A percentile compares a stretch with the other conserved stretches of the same genome.
Evolutionary conservation across 495 filamentous ascomycete species (phyloP).

Genomic region (Penicillium dipodomyicola): DNA sequence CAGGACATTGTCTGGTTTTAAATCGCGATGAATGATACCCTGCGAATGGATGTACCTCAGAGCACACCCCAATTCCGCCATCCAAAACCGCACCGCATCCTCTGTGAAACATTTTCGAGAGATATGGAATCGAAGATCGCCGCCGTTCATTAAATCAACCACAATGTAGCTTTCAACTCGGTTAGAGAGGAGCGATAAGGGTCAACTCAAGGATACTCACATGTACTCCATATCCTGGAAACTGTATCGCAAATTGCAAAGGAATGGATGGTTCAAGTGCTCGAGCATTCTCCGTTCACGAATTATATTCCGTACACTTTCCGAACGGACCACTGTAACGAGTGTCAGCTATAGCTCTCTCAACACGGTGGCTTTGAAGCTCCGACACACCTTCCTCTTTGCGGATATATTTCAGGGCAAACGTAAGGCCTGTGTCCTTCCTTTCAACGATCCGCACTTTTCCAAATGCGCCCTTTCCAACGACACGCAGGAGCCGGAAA

Average conservation of each 20-base stretch:
- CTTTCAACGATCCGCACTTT: constrained; percentile 98
- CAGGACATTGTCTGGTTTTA: constrained; percentile 96
- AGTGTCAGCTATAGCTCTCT: constrained; percentile 1
- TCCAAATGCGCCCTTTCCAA: constrained; percentile 96
- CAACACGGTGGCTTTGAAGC: constrained; percentile 10
- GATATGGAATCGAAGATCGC: constrained; percentile 96
- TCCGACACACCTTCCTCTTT: constrained; percentile 87
- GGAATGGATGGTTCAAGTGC: constrained; percentile 94
- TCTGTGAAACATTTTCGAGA: constrained; percentile 97
- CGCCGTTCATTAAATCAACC: constrained; percentile 97
- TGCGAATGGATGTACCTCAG: constrained; percentile 87
- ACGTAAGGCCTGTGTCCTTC: constrained; percentile 90
- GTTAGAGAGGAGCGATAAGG: constrained; percentile 22
- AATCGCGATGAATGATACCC: constrained; percentile 91
- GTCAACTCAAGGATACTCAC: constrained; percentile 51
- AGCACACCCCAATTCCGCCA: constrained; percentile 89
- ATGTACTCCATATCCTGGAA: constrained; percentile 99
- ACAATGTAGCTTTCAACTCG: constrained; percentile 75
- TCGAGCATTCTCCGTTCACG: constrained; percentile 96
- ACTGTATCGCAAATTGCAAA: constrained; percentile 97
- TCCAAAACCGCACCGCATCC: constrained; percentile 95
- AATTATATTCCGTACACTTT: constrained; percentile 97
- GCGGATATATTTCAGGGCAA: constrained; percentile 96
- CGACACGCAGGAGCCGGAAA: constrained; percentile 90
- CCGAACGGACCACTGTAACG: constrained; percentile 83